phyloP scores from a whole-genome alignment of 2,329 filamentous ascomycete genomes.

The Microsporum canis region DNA sequence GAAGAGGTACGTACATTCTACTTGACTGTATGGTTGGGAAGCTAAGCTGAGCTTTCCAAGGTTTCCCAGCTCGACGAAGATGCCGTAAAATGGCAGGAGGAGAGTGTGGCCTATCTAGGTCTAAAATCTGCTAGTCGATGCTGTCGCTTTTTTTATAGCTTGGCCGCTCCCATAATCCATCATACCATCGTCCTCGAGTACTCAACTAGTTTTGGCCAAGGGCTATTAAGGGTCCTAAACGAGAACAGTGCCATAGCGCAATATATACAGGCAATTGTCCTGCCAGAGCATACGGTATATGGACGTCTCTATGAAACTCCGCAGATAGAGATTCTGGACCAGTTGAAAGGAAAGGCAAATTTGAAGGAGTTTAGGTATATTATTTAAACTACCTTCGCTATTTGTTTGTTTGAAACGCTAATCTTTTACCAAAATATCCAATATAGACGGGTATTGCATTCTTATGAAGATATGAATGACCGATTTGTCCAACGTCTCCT shows the following conservation, averaged over 20 bases:
- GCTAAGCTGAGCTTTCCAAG: background rate
- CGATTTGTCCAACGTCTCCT: background rate
- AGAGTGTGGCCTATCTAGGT: background rate
- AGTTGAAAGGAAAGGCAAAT: background rate
- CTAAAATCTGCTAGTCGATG: background rate
- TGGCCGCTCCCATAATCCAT: background rate
- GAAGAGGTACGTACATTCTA: background rate
- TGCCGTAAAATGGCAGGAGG: constrained; percentile 2
- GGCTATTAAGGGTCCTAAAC: background rate
- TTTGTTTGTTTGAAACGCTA: background rate
- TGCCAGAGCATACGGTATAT: background rate
- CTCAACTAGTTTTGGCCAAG: background rate
- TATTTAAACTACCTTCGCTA: background rate
- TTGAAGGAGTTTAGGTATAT: background rate
- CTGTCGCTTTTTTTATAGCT: constrained; percentile 1
- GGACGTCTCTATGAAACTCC: background rate
- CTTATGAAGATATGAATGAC: background rate
- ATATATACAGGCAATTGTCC: background rate
- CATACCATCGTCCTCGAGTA: background rate
- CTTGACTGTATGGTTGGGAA: background rate
- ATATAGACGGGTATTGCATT: background rate
- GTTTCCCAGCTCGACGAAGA: background rate
- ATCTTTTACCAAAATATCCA: background rate
- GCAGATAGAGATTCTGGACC: background rate
- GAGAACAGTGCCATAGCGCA: background rate